Evolutionary conservation across 2,329 filamentous ascomycete genomes (phyloP), one percentile per base, ranked within the genome.

Genomic region (Furcasterigmium furcatum): DNA sequence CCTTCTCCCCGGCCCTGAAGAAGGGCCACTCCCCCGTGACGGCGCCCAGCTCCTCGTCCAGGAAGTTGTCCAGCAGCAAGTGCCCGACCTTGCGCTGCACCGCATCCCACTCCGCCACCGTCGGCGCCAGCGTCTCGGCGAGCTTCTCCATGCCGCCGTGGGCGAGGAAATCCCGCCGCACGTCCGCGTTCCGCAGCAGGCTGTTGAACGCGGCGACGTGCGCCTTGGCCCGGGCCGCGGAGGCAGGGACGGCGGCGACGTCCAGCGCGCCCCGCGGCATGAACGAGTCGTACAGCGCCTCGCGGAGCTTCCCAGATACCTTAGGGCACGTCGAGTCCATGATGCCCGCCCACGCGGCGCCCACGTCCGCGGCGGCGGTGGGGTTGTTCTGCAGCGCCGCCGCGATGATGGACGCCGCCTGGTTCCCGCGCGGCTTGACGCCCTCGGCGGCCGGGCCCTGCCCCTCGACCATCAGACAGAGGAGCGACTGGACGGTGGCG

Each of bases 1-100:
- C 49, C 30, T 38, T 25, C 47, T 46, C 51, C 9, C 41, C 46
- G 21, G 32, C 51, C 29, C 43, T 43, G 44, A 49, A 49, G 12
- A 44, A 38, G 0, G 80, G 80, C 80, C 80, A 85, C 50, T 79
- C 64, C 0, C 79, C 78, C 16, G 74, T 51, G 20, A 68, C 66
- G 3, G 82, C 82, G 34, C 82, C 81, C 72, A 84, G 82, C 46
- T 77, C 72, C 50, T 76, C 73, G 55, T 87, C 83, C n/a, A 87
- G 65, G 57, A 87, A 87, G 48, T 74, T 82, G 56, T 87, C 84
- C 27, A 78, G 70, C 22, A 85, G 71, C 46, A 86, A 68, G 48
- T 80, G 71, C 2, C 76, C 79, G 20, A 77, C 74, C 55, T 76
- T 80, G 47, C 71, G 72, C 57, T 77, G 72, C 6, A 77, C 72